Percentiles rank a stretch among this genome's conserved stretches.
Conservation (phyloP, 2,329 filamentous ascomycete species). For the Metarhizium album region DNA sequence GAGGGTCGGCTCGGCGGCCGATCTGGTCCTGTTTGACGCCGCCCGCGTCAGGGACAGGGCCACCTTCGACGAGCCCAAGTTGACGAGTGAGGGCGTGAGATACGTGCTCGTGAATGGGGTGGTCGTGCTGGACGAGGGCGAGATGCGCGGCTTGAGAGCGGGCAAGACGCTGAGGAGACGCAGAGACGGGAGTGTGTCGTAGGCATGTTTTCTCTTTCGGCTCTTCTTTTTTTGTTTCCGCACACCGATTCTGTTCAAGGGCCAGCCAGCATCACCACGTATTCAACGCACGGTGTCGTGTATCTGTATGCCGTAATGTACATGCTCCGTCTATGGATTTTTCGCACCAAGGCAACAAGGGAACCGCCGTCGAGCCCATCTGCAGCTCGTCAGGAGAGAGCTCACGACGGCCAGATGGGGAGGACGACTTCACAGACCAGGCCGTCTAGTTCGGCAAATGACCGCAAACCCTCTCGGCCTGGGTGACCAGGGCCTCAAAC, state of each 20-base stretch:
- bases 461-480: conserved; percentile 41
- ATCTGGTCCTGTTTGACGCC: conserved; percentile 14
- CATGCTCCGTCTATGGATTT: too few relatives aligned
- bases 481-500: conserved; percentile 61
- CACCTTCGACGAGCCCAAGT: conserved; percentile 13
- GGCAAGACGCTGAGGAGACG: conserved; percentile 11
- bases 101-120: conserved; percentile 15
- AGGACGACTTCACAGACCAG: background rate
- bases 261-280: too few relatives aligned
- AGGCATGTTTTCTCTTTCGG: too few relatives aligned
- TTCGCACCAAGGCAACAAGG: too few relatives aligned
- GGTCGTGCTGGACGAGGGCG: conserved; percentile 13
- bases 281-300: too few relatives aligned
- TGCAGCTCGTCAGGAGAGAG: too few relatives aligned
- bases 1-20: conserved; percentile 13
- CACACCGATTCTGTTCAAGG: too few relatives aligned
- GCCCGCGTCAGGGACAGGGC: conserved; percentile 12
- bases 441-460: background rate
- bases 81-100: conserved; percentile 11
- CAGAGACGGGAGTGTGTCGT: conserved; percentile 8
- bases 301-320: too few relatives aligned
- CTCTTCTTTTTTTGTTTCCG: too few relatives aligned
- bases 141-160: conserved; percentile 11
- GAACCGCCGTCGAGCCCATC: too few relatives aligned
- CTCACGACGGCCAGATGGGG: too few relatives aligned